A percentile compares a stretch with the other conserved stretches of the same genome.
These are phyloP conservation scores for Penicillium ochrochloron DNA, from an alignment of 495 filamentous ascomycete species.

Conservation along the genomic window DNA sequence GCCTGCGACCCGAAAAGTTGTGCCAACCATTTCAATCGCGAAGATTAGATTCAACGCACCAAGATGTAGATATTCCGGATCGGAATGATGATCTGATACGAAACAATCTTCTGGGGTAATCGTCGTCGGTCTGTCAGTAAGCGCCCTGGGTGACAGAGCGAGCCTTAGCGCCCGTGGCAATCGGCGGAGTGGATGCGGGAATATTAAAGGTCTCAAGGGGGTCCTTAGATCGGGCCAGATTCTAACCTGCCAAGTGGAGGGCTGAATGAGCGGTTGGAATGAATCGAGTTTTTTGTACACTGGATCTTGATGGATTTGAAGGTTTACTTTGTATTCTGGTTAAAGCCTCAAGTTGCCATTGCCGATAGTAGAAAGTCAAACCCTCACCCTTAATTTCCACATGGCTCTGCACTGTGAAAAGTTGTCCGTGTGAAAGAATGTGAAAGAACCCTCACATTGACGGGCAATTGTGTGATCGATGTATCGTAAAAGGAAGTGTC, in stretches of 20 bases:
- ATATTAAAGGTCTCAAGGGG: neutral
- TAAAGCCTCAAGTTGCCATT: neutral
- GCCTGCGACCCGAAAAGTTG: neutral
- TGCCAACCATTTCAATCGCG: neutral
- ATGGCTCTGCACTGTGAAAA: too few species aligned
- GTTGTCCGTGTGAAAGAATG: neutral
- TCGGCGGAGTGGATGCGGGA: neutral
- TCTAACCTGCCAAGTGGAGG: neutral
- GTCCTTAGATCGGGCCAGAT: conserved; percentile 7
- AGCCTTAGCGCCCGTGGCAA: conserved; percentile 7
- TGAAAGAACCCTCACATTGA: neutral
- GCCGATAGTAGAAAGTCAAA: neutral
- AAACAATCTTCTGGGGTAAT: neutral
- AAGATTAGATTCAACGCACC: neutral
- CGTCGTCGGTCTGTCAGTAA: neutral
- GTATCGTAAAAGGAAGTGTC: neutral
- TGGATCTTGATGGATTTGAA: neutral
- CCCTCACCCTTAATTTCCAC: too few species aligned
- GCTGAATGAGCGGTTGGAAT: neutral
- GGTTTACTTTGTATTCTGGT: too few species aligned
- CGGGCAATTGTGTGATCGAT: neutral
- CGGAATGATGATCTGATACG: neutral
- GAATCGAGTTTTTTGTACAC: neutral
- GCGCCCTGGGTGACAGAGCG: neutral
- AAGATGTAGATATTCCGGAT: neutral